These are phyloP conservation scores for Globisporangium irregulare DNA, from an alignment of 352 stramenopile genomes.

Conservation along the genomic window DNA sequence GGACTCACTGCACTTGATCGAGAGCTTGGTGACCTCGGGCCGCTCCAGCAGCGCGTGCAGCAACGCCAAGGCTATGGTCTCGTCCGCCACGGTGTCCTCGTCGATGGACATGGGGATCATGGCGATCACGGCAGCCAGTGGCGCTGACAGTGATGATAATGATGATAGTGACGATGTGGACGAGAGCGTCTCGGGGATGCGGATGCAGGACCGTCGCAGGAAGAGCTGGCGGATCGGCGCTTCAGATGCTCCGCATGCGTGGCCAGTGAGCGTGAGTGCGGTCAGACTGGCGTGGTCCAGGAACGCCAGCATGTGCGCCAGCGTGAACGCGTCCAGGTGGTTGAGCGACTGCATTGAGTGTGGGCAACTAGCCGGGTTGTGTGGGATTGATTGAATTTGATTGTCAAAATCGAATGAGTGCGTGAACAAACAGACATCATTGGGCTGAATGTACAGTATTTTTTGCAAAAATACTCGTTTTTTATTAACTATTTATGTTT, in stretches of 20 bases:
- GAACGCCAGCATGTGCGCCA: slow-evolving; percentile 6
- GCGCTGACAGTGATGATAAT: background rate
- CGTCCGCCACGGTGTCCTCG: background rate
- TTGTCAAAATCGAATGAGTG: background rate
- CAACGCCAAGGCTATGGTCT: background rate
- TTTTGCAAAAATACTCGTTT: background rate
- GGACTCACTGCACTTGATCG: background rate
- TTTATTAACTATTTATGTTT: too few relatives aligned
- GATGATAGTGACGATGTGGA: background rate
- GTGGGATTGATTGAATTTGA: background rate
- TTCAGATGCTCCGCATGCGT: background rate
- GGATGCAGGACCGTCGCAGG: background rate
- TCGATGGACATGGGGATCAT: background rate
- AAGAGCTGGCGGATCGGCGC: background rate
- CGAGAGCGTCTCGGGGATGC: slow-evolving; percentile 3
- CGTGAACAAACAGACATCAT: background rate
- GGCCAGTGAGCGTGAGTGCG: background rate
- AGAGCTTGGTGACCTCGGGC: background rate
- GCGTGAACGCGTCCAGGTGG: slow-evolving; percentile 6
- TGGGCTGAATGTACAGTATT: background rate
- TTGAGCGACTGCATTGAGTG: background rate
- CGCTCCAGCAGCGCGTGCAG: background rate
- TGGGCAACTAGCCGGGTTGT: background rate
- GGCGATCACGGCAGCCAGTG: background rate
- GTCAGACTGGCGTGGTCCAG: background rate